phyloP scores from a whole-genome alignment of 495 filamentous ascomycete species.

The Darksidea phi region DNA sequence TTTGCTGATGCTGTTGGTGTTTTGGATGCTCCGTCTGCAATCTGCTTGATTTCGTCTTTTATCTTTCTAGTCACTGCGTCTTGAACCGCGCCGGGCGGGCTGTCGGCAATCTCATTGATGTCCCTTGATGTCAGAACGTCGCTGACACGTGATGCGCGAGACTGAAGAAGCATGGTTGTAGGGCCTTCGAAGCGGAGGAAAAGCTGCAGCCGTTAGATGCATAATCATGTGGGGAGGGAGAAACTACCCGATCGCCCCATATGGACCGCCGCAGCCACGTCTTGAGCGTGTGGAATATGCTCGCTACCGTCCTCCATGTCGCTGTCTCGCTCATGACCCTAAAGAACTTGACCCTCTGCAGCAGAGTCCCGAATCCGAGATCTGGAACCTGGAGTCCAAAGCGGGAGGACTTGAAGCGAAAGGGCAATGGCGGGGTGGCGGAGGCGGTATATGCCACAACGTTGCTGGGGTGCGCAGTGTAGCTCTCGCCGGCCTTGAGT shows the following conservation, averaged over 20 bases:
- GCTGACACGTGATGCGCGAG: conserved; percentile 68
- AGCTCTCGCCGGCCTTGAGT: conserved; percentile 76
- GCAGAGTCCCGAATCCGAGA: conserved; percentile 52
- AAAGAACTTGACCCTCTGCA: conserved; percentile 68
- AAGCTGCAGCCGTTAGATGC: conserved; percentile 50
- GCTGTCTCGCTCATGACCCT: conserved; percentile 63
- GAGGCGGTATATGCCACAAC: conserved; percentile 84
- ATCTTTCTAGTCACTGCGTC: conserved; percentile 25
- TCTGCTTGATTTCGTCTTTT: conserved; percentile 27
- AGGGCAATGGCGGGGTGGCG: conserved; percentile 70
- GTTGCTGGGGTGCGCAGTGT: conserved; percentile 83
- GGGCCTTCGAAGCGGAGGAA: conserved; percentile 90
- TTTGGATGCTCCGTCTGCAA: neutral
- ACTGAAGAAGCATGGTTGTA: conserved; percentile 79
- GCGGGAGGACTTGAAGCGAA: conserved; percentile 75
- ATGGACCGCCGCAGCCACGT: conserved; percentile 76
- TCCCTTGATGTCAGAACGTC: conserved; percentile 74
- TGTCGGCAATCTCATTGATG: conserved; percentile 80
- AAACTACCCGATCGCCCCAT: conserved; percentile 81
- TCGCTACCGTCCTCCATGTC: conserved; percentile 66
- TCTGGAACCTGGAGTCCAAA: conserved; percentile 78
- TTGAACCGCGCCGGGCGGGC: conserved; percentile 58
- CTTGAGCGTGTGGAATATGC: conserved; percentile 61
- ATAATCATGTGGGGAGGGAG: neutral
- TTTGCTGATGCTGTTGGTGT: conserved; percentile 8